Percentiles rank a stretch among this genome's conserved stretches.
Conservation (phyloP, 2,329 filamentous ascomycete genomes). For the Alternaria arbusti region DNA sequence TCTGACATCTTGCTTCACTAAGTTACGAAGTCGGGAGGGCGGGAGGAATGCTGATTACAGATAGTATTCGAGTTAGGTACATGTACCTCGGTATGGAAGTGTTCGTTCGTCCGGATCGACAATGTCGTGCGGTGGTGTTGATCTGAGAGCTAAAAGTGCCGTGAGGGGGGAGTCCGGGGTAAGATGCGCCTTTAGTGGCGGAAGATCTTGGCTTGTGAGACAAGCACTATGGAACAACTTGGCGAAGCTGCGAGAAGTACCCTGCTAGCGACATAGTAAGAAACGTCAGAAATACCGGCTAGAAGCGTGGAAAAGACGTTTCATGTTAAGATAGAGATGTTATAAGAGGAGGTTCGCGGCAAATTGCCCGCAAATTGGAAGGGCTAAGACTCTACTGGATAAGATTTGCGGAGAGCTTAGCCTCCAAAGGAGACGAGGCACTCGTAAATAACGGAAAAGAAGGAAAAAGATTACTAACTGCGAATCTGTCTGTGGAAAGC, state of each 20-base stretch:
- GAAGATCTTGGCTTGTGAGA: slow-evolving; percentile 22
- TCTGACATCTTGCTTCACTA: not conserved
- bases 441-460: not conserved
- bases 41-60: not conserved
- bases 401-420: not conserved
- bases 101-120: not conserved
- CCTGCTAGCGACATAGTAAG: not conserved
- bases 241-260: slow-evolving; percentile 12
- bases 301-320: not conserved
- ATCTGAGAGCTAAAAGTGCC: not conserved
- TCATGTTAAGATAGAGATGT: not conserved
- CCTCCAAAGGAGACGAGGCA: not conserved
- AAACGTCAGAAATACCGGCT: not conserved
- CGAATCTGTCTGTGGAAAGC: not conserved
- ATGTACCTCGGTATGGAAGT: not conserved
- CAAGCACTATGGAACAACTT: slow-evolving; percentile 31
- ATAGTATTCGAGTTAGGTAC: not conserved
- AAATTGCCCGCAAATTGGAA: not conserved
- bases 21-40: not conserved
- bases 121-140: not conserved
- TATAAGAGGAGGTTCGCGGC: not conserved
- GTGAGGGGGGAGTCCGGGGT: slow-evolving; percentile 15
- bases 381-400: not conserved
- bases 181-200: slow-evolving; percentile 34
- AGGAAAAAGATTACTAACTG: not conserved